Evolutionary conservation across 768 basidiomycete species (phyloP).

Genomic region (Suillus decipiens): DNA sequence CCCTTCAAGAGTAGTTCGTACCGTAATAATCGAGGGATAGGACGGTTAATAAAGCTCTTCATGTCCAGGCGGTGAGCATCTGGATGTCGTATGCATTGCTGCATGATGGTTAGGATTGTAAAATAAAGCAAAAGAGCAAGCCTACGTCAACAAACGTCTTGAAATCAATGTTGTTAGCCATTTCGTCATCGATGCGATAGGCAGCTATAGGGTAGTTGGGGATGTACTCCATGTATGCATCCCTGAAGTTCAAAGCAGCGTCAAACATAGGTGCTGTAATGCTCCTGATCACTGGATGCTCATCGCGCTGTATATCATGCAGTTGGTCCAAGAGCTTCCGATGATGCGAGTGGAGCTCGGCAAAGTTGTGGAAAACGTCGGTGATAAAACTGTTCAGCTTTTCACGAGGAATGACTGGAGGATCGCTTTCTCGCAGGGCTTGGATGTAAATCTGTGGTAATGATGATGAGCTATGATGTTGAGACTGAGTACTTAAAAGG

Average conservation of each 20-base stretch:
- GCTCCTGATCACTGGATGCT: constrained; percentile 76
- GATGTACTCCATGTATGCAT: constrained; percentile 91
- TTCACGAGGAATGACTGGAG: constrained; percentile 66
- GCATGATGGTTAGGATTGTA: constrained; percentile 8
- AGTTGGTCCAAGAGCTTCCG: constrained; percentile 75
- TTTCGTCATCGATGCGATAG: constrained; percentile 85
- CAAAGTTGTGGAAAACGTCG: constrained; percentile 90
- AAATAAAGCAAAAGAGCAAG: neutral
- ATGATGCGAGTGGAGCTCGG: constrained; percentile 74
- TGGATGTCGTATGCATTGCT: constrained; percentile 61
- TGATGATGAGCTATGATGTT: neutral
- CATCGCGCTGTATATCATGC: constrained; percentile 84
- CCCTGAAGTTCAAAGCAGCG: constrained; percentile 89
- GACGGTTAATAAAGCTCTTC: constrained; percentile 91
- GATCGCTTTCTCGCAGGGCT: constrained; percentile 69
- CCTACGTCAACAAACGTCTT: constrained; percentile 79
- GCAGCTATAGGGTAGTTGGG: constrained; percentile 93
- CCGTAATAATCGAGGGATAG: constrained; percentile 86
- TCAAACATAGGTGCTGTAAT: constrained; percentile 86
- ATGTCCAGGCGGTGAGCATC: constrained; percentile 85
- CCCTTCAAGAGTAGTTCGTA: constrained; percentile 84
- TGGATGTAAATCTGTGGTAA: constrained; percentile 72
- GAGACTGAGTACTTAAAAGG: neutral
- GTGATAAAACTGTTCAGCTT: constrained; percentile 74
- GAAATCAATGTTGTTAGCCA: constrained; percentile 79